A percentile compares a stretch with the other conserved stretches of the same genome.
These are phyloP conservation scores for Leccinum incarnatum DNA, from an alignment of 768 basidiomycete genomes.

Conservation along the genomic window DNA sequence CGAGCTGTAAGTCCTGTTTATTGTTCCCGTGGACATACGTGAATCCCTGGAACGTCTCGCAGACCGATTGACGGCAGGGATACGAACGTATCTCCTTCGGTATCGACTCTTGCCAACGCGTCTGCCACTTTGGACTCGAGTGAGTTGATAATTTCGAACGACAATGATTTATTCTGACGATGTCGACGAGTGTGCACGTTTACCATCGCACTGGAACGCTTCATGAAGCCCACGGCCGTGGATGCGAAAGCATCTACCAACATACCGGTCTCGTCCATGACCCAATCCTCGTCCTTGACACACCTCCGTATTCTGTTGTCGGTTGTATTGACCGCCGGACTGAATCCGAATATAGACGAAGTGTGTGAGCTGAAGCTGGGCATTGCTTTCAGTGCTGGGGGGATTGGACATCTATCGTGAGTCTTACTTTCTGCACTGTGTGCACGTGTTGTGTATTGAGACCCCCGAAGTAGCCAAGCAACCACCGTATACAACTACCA, in stretches of 20 bases:
- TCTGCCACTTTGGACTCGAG: constrained; percentile 22
- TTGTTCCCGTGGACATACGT: neutral
- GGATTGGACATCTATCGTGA: constrained; percentile 53
- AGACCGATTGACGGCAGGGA: constrained; percentile 31
- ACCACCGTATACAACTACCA: constrained; percentile 41
- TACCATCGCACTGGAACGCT: constrained; percentile 48
- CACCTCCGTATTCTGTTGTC: constrained; percentile 62
- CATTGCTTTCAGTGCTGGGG: constrained; percentile 36
- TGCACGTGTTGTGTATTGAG: neutral
- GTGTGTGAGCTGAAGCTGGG: constrained; percentile 61
- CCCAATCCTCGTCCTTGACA: constrained; percentile 43
- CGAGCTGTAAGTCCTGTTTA: constrained; percentile 49
- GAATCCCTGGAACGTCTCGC: neutral
- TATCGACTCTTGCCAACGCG: constrained; percentile 24
- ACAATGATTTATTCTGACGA: constrained; percentile 17
- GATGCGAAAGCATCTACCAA: constrained; percentile 53
- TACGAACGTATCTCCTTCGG: constrained; percentile 21
- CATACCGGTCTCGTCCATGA: constrained; percentile 37
- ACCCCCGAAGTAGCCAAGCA: constrained; percentile 23
- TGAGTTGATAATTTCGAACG: constrained; percentile 13
- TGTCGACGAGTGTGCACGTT: constrained; percentile 45
- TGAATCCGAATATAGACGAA: constrained; percentile 68
- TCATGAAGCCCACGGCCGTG: constrained; percentile 47
- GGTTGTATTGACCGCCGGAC: constrained; percentile 61
- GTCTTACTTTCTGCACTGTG: constrained; percentile 1